Evolutionary conservation across 257 asterid species (phyloP).

Genomic region (Solanum okadae): DNA sequence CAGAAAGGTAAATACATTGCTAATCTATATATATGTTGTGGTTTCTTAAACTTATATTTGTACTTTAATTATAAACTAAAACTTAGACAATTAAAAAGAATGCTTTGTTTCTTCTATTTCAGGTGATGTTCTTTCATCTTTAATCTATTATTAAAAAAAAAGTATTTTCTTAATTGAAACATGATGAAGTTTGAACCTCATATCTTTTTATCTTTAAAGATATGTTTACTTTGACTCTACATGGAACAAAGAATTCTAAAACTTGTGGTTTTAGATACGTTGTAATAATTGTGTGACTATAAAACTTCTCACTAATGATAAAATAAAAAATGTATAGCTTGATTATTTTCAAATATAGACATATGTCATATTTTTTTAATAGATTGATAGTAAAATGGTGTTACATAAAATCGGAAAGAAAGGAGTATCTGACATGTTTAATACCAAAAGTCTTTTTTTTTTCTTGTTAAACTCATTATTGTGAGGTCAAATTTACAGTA

Average conservation of each 20-base stretch:
- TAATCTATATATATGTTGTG: not conserved
- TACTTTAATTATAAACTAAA: not conserved
- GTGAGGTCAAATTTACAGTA: too few relatives aligned
- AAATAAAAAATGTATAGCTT: not conserved
- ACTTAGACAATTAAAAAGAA: not conserved
- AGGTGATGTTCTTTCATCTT: not conserved
- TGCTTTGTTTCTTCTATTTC: not conserved
- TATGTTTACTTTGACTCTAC: too few relatives aligned
- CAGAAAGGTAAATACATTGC: not conserved
- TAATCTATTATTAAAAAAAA: not conserved
- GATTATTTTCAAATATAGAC: not conserved
- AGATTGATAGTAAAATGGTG: too few relatives aligned
- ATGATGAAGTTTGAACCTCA: too few relatives aligned
- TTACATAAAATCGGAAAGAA: too few relatives aligned
- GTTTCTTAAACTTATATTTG: not conserved
- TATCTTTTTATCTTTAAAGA: not conserved
- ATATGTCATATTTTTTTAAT: not conserved
- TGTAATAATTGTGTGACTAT: too few relatives aligned
- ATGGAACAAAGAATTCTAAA: too few relatives aligned
- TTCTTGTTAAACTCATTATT: too few relatives aligned
- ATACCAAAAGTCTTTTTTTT: too few relatives aligned
- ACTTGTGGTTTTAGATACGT: not conserved
- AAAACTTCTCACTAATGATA: too few relatives aligned
- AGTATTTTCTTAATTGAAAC: not conserved
- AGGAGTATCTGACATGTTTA: too few relatives aligned